A percentile compares a stretch with the other conserved stretches of the same genome.
Evolutionary conservation across 2,329 filamentous ascomycete genomes (phyloP).

Genomic region (Pseudocercospora musae): DNA sequence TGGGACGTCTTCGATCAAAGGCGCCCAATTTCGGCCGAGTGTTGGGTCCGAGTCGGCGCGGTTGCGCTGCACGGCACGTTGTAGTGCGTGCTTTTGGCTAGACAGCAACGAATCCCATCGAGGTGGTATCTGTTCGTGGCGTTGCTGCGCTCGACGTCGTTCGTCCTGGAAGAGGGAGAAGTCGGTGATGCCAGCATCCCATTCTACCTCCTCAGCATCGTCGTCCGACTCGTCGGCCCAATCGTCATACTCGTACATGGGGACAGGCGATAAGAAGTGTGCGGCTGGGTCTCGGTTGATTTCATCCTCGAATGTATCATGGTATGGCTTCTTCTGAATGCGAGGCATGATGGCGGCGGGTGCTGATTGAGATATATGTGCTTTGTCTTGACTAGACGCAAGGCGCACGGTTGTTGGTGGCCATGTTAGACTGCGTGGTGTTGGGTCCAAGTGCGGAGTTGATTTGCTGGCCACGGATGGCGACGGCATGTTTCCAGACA

Average conservation of each 20-base stretch:
- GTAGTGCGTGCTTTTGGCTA: constrained; percentile 25
- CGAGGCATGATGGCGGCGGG: constrained; percentile 15
- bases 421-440: constrained; percentile 22
- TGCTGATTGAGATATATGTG: constrained; percentile 18
- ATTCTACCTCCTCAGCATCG: constrained; percentile 30
- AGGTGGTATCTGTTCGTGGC: constrained; percentile 21
- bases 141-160: constrained; percentile 26
- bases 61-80: constrained; percentile 28
- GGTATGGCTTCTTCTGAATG: not conserved
- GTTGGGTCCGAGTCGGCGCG: constrained; percentile 16
- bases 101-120: constrained; percentile 29
- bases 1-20: constrained; percentile 26
- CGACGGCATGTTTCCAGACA: constrained; percentile 17
- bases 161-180: constrained; percentile 34
- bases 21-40: constrained; percentile 16
- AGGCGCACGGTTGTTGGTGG: constrained; percentile 16
- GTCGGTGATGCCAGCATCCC: constrained; percentile 35
- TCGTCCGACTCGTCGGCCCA: constrained; percentile 30
- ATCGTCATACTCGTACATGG: constrained; percentile 31
- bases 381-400: constrained; percentile 10
- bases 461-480: constrained; percentile 9
- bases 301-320: constrained; percentile 28
- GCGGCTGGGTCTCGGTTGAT: constrained; percentile 31
- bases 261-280: constrained; percentile 32
- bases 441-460: constrained; percentile 14